Conservation (phyloP, 1,139 yeast species). For the Pichia norvegensis region DNA sequence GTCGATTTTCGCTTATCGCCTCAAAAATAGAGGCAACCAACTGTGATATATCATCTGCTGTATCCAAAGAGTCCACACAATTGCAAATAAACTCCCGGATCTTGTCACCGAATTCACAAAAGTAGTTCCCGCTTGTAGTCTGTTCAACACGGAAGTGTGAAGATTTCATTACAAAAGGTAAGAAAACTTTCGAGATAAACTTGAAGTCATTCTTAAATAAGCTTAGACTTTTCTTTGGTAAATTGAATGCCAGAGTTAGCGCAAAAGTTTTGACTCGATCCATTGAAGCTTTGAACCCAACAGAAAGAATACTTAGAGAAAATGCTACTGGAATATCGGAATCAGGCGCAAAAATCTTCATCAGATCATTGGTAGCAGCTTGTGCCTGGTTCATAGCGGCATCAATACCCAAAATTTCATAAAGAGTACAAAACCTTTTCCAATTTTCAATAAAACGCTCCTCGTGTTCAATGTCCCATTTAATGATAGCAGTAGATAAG, state of each 20-base stretch:
- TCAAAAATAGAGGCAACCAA: constrained; percentile 33
- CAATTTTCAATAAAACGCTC: constrained; percentile 44
- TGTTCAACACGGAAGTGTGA: constrained; percentile 42
- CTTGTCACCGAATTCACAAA: constrained; percentile 54
- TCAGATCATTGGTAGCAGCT: constrained; percentile 64
- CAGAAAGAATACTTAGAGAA: constrained; percentile 64
- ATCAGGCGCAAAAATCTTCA: constrained; percentile 43
- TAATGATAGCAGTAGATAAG: constrained; percentile 37
- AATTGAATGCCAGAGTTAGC: constrained; percentile 46
- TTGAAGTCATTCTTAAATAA: constrained; percentile 41
- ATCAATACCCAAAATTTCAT: constrained; percentile 76
- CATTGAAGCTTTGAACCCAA: constrained; percentile 72
- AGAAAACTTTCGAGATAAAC: constrained; percentile 44
- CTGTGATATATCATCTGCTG: constrained; percentile 27
- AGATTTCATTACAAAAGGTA: constrained; percentile 63
- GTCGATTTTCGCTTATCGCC: constrained; percentile 40
- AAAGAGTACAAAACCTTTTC: constrained; percentile 66
- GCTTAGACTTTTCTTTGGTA: constrained; percentile 40
- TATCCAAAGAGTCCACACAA: constrained; percentile 32
- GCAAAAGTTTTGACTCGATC: constrained; percentile 70
- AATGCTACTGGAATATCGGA: constrained; percentile 55
- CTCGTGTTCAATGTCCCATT: constrained; percentile 36
- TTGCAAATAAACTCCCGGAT: constrained; percentile 42
- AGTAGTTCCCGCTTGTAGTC: constrained; percentile 24
- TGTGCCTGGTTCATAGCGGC: constrained; percentile 81